phyloP scores from a whole-genome alignment of 2,329 filamentous ascomycete species.

The Teratosphaeria destructans region DNA sequence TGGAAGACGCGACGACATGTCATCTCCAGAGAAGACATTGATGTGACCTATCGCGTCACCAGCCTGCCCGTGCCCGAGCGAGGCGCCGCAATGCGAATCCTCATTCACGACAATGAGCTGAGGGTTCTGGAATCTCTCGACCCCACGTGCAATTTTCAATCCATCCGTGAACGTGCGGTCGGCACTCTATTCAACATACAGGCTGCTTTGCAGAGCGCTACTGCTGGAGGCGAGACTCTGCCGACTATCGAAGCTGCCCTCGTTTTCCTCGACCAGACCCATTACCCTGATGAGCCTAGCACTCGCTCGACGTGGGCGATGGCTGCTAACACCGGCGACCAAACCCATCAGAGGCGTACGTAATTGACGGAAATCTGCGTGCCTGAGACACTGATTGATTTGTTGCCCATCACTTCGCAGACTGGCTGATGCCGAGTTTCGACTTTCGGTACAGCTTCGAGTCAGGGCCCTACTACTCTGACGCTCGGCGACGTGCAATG shows the following conservation, averaged over 20 bases:
- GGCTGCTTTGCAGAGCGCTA: constrained; percentile 33
- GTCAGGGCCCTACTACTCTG: constrained; percentile 7
- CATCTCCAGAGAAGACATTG: neutral
- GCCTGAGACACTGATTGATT: no score
- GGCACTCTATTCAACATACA: constrained; percentile 37
- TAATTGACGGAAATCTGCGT: neutral
- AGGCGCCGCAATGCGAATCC: constrained; percentile 14
- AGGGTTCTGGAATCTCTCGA: constrained; percentile 17
- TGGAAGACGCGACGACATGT: neutral
- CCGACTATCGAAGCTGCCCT: constrained; percentile 40
- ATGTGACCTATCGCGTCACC: neutral
- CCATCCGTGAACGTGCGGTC: constrained; percentile 9
- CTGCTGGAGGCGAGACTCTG: constrained; percentile 26
- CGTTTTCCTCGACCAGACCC: constrained; percentile 32
- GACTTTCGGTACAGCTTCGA: constrained; percentile 36
- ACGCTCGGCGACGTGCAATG: constrained; percentile 9
- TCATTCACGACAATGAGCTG: constrained; percentile 22
- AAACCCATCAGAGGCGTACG: constrained; percentile 24
- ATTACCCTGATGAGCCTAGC: constrained; percentile 11
- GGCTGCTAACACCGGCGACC: constrained; percentile 10
- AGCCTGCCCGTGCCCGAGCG: neutral
- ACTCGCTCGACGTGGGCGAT: neutral
- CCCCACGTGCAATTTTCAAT: constrained; percentile 14
- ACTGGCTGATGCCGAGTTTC: constrained; percentile 44
- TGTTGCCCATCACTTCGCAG: neutral